phyloP scores from a whole-genome alignment of 495 filamentous ascomycete genomes.

The Mytilinidion resinicola region DNA sequence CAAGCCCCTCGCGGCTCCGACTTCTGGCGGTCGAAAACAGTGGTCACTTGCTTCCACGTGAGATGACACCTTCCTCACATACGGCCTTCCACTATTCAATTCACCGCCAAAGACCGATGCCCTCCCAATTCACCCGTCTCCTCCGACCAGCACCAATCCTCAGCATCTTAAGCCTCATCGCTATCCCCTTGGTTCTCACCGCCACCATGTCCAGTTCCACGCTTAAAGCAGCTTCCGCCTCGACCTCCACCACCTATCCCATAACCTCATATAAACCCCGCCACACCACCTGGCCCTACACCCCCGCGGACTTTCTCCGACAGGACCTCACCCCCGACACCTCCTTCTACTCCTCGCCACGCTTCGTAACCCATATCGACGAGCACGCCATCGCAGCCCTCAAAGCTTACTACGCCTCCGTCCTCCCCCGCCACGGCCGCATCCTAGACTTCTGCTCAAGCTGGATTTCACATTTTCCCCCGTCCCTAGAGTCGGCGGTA shows the following conservation, averaged over 20 bases:
- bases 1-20: too few species aligned
- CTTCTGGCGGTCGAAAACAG: too few species aligned
- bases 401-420: conserved; percentile 34
- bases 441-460: conserved; percentile 43
- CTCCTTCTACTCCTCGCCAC: conserved; percentile 39
- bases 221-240: too few species aligned
- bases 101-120: too few species aligned
- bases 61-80: too few species aligned
- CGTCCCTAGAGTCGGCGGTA: conserved; percentile 32
- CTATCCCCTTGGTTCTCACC: too few species aligned
- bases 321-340: conserved; percentile 36
- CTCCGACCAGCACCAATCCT: too few species aligned
- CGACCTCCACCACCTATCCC: conserved; percentile 13
- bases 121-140: too few species aligned
- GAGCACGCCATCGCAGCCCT: conserved; percentile 39
- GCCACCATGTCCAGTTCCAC: too few species aligned
- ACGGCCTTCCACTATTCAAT: too few species aligned
- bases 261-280: conserved; percentile 25
- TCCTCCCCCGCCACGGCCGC: conserved; percentile 27
- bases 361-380: conserved; percentile 46
- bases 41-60: too few species aligned
- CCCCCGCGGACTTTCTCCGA: conserved; percentile 31
- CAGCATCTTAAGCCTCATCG: too few species aligned
- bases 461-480: conserved; percentile 42
- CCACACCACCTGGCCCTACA: conserved; percentile 34